Evolutionary conservation across 1,139 yeast genomes (phyloP).

Genomic region (Starmera stellimalicola): DNA sequence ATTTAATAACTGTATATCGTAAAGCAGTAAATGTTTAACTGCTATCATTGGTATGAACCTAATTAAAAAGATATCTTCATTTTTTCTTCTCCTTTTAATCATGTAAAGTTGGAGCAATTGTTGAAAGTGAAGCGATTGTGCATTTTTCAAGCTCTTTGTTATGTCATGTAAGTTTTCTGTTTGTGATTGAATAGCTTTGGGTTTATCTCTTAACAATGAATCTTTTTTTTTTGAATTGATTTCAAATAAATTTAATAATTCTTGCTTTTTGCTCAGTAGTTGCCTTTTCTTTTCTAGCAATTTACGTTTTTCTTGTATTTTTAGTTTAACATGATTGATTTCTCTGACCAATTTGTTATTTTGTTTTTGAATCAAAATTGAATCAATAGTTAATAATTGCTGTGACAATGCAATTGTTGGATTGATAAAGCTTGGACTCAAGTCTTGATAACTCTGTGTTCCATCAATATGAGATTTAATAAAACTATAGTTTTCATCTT

Average conservation of each 20-base stretch:
- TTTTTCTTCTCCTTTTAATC: constrained; percentile 9
- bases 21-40: constrained; percentile 8
- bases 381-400: constrained; percentile 13
- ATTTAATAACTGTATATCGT: constrained; percentile 12
- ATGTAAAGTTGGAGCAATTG: constrained; percentile 15
- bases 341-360: constrained; percentile 2
- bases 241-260: not conserved
- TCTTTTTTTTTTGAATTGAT: not conserved
- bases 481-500: constrained; percentile 8
- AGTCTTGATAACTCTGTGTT: not conserved
- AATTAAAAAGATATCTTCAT: constrained; percentile 9
- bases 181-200: no score
- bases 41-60: constrained; percentile 16
- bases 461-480: constrained; percentile 4
- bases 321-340: not conserved
- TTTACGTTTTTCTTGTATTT: not conserved
- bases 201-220: not conserved
- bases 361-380: constrained; percentile 7
- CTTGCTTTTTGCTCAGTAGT: not conserved
- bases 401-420: constrained; percentile 9
- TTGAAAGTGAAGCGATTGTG: constrained; percentile 15
- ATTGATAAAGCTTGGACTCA: constrained; percentile 3
- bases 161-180: constrained; percentile 7
- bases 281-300: not conserved
- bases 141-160: constrained; percentile 13